Evolutionary conservation across 2,329 filamentous ascomycete genomes (phyloP).

Genomic region (Talaromyces sp.): DNA sequence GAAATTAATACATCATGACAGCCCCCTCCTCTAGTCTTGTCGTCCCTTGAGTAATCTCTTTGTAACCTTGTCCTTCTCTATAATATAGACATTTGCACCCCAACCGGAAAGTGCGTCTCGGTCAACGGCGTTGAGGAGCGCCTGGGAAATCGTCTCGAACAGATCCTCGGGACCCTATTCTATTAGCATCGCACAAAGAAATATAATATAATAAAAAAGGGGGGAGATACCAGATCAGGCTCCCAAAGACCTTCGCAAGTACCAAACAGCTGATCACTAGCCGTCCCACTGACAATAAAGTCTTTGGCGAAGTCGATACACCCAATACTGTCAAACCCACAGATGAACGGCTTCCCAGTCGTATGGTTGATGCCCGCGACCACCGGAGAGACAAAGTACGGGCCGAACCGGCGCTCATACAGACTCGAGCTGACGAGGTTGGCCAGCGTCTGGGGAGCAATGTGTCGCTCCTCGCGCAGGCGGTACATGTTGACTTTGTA

Average conservation of each 20-base stretch:
- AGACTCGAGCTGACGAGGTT: constrained; percentile 87
- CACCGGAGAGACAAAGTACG: constrained; percentile 92
- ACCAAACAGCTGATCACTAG: constrained; percentile 95
- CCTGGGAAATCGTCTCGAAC: constrained; percentile 97
- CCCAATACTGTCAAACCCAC: constrained; percentile 97
- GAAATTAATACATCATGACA: not conserved
- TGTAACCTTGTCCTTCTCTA: constrained; percentile 99
- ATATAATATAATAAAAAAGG: constrained; percentile 25
- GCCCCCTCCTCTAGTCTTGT: constrained; percentile 63
- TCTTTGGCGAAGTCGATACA: constrained; percentile 99
- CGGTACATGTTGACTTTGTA: constrained; percentile 99
- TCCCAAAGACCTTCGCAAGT: constrained; percentile 98
- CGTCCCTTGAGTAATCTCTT: constrained; percentile 97
- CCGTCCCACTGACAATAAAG: constrained; percentile 96
- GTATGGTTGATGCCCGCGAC: constrained; percentile 93
- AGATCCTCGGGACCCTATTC: constrained; percentile 78
- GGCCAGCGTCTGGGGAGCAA: constrained; percentile 89
- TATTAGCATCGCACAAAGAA: constrained; percentile 13
- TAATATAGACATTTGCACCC: constrained; percentile 98
- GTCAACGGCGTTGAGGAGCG: constrained; percentile 91
- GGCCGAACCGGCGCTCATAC: constrained; percentile 94
- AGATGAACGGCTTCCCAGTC: constrained; percentile 93
- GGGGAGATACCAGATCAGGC: constrained; percentile 70
- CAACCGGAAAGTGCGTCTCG: constrained; percentile 94
- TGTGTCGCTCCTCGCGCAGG: constrained; percentile 93